phyloP scores from a whole-genome alignment of 2,329 filamentous ascomycete genomes.

The Microdochium trichocladiopsis region DNA sequence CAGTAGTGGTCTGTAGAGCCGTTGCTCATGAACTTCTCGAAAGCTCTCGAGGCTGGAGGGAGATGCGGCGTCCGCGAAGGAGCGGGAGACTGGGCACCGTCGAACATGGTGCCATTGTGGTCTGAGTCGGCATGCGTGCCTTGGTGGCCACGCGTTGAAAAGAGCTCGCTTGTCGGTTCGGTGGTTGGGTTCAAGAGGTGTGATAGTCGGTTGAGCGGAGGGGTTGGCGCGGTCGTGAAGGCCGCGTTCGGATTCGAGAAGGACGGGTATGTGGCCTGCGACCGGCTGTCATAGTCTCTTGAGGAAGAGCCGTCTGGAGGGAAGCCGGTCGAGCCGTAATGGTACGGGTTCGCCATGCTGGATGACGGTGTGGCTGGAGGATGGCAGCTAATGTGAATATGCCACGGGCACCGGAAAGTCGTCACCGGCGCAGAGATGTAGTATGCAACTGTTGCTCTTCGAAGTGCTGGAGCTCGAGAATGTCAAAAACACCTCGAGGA shows the following conservation, averaged over 20 bases:
- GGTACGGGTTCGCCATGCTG: slow-evolving; percentile 36
- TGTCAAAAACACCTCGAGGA: too few relatives aligned
- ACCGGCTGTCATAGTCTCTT: slow-evolving; percentile 2
- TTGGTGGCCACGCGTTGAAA: slow-evolving; percentile 16
- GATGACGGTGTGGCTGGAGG: slow-evolving; percentile 8
- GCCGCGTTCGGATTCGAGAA: slow-evolving; percentile 24
- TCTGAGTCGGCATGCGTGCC: slow-evolving; percentile 24
- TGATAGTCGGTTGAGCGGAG: slow-evolving; percentile 34
- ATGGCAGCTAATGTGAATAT: slow-evolving; percentile 5
- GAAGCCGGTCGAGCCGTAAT: slow-evolving; percentile 23
- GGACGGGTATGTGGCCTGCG: slow-evolving; percentile 22
- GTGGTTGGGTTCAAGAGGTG: slow-evolving; percentile 47
- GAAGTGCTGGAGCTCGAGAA: too few relatives aligned
- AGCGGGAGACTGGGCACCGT: slow-evolving; percentile 14
- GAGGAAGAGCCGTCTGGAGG: slow-evolving; percentile 19
- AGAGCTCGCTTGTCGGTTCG: slow-evolving; percentile 24
- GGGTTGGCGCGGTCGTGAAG: slow-evolving; percentile 11
- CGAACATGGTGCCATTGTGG: slow-evolving; percentile 16
- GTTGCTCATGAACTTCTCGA: slow-evolving; percentile 36
- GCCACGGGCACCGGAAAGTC: neutral
- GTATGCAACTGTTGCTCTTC: too few relatives aligned
- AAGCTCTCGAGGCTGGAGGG: slow-evolving; percentile 44
- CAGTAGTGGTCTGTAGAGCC: slow-evolving; percentile 13
- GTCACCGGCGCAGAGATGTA: neutral
- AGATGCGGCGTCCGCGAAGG: slow-evolving; percentile 23